These are phyloP conservation scores for Colletotrichum sp. DNA, from an alignment of 2,329 filamentous ascomycete genomes.

Conservation along the genomic window DNA sequence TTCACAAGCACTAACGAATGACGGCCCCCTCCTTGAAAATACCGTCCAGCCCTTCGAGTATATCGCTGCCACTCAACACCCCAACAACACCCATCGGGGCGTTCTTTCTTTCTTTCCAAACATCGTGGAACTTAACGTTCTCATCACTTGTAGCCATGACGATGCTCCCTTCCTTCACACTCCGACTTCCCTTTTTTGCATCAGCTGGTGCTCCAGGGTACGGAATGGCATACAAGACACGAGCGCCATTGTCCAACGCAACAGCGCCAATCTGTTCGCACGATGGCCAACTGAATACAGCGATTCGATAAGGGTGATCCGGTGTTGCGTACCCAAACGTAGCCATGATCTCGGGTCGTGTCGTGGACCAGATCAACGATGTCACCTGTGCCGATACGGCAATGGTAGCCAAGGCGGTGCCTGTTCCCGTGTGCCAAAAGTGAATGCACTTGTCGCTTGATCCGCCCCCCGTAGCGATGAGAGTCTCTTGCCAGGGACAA, in stretches of 20 bases:
- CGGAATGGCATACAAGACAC: slow-evolving; percentile 85
- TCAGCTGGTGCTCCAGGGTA: slow-evolving; percentile 65
- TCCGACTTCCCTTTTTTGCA: slow-evolving; percentile 20
- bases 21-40: slow-evolving; percentile 76
- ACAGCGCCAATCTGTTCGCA: slow-evolving; percentile 86
- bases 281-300: slow-evolving; percentile 92
- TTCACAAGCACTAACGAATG: slow-evolving; percentile 58
- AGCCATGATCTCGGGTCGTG: slow-evolving; percentile 84
- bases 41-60: slow-evolving; percentile 81
- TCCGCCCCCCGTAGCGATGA: slow-evolving; percentile 90
- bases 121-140: slow-evolving; percentile 93
- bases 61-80: slow-evolving; percentile 80
- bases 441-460: slow-evolving; percentile 95
- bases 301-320: slow-evolving; percentile 87
- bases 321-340: slow-evolving; percentile 80
- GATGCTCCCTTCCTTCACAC: slow-evolving; percentile 64
- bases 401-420: slow-evolving; percentile 85
- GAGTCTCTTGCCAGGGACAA: slow-evolving; percentile 88
- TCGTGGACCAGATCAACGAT: slow-evolving; percentile 87
- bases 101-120: slow-evolving; percentile 76
- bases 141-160: slow-evolving; percentile 92
- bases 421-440: slow-evolving; percentile 89
- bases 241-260: slow-evolving; percentile 79
- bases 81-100: slow-evolving; percentile 55
- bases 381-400: slow-evolving; percentile 94